A percentile compares a stretch with the other conserved stretches of the same genome.
phyloP scores from a whole-genome alignment of 2,329 filamentous ascomycete species.

The Alternaria consortialis region DNA sequence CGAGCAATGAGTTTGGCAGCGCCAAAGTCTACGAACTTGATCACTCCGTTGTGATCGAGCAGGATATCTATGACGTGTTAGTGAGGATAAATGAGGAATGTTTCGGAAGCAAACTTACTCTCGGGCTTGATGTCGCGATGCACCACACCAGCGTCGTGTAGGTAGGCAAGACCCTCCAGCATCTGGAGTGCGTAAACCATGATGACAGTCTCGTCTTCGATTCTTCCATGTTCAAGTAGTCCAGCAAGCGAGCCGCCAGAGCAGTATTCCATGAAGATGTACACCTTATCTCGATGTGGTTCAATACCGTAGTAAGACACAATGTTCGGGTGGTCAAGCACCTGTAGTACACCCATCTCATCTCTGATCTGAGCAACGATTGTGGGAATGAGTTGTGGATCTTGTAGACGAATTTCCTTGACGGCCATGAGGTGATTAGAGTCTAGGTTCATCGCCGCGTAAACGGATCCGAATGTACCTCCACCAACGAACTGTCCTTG shows the following conservation, averaged over 20 bases:
- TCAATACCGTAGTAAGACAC: conserved; percentile 98
- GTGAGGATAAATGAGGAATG: background rate
- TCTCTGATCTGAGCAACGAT: conserved; percentile 94
- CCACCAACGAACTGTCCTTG: conserved; percentile 98
- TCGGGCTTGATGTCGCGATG: conserved; percentile 99
- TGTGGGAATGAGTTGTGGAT: conserved; percentile 93
- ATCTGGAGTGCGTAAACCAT: conserved; percentile 96
- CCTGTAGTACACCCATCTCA: conserved; percentile 95
- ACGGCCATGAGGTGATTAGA: conserved; percentile 97
- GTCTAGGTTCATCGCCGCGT: conserved; percentile 96
- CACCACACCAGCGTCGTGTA: conserved; percentile 90
- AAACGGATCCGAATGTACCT: conserved; percentile 96
- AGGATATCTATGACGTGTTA: conserved; percentile 71
- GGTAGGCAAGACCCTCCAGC: conserved; percentile 90
- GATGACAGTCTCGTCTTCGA: conserved; percentile 96
- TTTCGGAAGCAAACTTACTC: conserved; percentile 66
- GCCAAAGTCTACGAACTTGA: conserved; percentile 99
- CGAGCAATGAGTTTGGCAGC: conserved; percentile 96
- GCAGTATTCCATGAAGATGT: conserved; percentile 99
- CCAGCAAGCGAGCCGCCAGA: conserved; percentile 91
- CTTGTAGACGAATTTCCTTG: conserved; percentile 96
- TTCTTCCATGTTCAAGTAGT: conserved; percentile 91
- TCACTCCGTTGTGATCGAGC: conserved; percentile 95
- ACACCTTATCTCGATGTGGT: conserved; percentile 98
- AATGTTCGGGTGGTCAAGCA: conserved; percentile 96